Evolutionary conservation across 2,329 filamentous ascomycete species (phyloP).

Genomic region (Colletotrichum falcatum): DNA sequence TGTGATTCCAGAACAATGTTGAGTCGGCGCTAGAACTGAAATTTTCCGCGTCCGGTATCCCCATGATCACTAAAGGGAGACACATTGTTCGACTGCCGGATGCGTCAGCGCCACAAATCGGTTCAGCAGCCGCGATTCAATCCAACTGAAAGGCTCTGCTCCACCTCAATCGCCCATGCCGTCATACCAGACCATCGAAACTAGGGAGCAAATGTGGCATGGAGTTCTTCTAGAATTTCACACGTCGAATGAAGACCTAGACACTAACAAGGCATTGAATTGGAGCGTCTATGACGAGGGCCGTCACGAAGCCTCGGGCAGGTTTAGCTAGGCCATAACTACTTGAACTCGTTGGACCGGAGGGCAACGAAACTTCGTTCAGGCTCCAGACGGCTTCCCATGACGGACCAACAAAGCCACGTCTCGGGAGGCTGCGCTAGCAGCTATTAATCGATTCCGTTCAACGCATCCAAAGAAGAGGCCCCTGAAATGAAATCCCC

Average conservation of each 20-base stretch:
- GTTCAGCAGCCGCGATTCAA: neutral
- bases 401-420: neutral
- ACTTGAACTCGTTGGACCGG: too few species aligned
- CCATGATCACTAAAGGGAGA: neutral
- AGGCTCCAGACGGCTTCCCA: too few species aligned
- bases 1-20: neutral
- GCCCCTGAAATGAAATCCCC: too few species aligned
- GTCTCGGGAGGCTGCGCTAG: neutral
- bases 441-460: neutral
- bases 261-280: too few species aligned
- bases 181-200: neutral
- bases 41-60: slow-evolving; percentile 15
- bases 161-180: neutral
- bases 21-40: neutral
- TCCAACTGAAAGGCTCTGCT: neutral
- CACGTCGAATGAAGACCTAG: neutral
- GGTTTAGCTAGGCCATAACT: too few species aligned
- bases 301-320: too few species aligned
- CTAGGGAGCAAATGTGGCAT: neutral
- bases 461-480: neutral
- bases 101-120: slow-evolving; percentile 19
- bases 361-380: neutral
- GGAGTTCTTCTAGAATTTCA: neutral
- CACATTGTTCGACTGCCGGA: slow-evolving; percentile 12
- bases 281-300: neutral